phyloP scores from a whole-genome alignment of 2,329 filamentous ascomycete species.

The Scedosporium aurantiacum region DNA sequence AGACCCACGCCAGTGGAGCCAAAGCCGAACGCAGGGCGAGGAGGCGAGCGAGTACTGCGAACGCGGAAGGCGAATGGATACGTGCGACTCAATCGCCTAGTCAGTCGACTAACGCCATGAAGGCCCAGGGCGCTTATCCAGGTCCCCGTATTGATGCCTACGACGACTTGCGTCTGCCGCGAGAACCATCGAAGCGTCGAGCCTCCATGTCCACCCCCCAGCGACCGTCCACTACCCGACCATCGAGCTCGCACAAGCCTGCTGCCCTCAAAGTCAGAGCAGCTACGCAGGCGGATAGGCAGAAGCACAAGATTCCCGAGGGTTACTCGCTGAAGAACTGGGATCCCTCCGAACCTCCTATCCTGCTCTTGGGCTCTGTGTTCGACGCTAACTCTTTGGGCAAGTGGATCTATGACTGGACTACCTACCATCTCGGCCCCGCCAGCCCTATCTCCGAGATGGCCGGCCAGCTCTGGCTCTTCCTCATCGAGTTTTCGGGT shows the following conservation, averaged over 20 bases:
- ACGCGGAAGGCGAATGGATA: neutral
- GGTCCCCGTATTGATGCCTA: neutral
- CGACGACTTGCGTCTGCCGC: neutral
- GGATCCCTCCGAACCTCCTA: constrained; percentile 89
- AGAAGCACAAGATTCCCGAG: constrained; percentile 62
- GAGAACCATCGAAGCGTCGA: constrained; percentile 20
- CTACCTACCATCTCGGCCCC: constrained; percentile 77
- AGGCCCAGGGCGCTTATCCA: neutral
- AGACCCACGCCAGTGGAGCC: neutral
- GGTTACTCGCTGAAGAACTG: constrained; percentile 97
- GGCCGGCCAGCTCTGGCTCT: constrained; percentile 88
- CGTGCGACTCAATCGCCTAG: neutral
- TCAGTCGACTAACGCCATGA: constrained; percentile 1
- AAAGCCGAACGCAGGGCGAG: neutral
- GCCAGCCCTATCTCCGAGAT: constrained; percentile 78
- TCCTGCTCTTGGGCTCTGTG: constrained; percentile 86
- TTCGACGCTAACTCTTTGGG: constrained; percentile 96
- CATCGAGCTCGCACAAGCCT: constrained; percentile 28
- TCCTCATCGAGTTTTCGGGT: constrained; percentile 85
- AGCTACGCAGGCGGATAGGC: constrained; percentile 49
- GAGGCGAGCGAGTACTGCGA: neutral
- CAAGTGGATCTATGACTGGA: constrained; percentile 99
- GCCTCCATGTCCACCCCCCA: constrained; percentile 38
- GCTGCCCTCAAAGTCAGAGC: constrained; percentile 20
- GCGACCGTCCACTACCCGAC: constrained; percentile 41